Evolutionary conservation across 495 filamentous ascomycete genomes (phyloP), one percentile per base, ranked within the genome.

Genomic region (Friedmanniomyces endolithicus): DNA sequence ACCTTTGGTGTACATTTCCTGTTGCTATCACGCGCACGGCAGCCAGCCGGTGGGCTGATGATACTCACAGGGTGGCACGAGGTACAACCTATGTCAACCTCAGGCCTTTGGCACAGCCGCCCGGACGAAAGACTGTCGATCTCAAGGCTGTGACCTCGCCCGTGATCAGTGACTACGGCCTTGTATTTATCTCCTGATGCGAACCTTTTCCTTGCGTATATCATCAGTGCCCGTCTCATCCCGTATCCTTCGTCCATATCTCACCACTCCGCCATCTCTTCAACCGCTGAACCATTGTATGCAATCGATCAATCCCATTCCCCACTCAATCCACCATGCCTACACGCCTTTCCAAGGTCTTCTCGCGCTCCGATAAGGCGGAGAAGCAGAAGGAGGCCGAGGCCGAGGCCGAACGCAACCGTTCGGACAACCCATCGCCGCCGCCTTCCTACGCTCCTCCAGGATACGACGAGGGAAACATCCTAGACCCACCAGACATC

Each of bases 381-480:
- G 44, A 79, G 66, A 86, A 85, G 69, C 87, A 89, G 74, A 90
- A 88, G 74, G 82, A 75, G 67, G 71, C 74, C 50, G 86, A 84
- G 70, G 68, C 72, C 29, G 78, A 78, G 60, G 71, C 72, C n/a
- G 49, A 53, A 29, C 27, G 29, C 41, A 52, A 47, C 27, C n/a
- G 25, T 22, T 52, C 56, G 6, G 6, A 29, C 53, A 22, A 31
- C 35, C 6, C 12, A 19, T 39, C 44, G 14, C 40, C 56, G 7
- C 56, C 56, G 9, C 56, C 56, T 8, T 37, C 23, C 7, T 58
- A 58, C 33, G 39, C 39, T 1, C 40, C 49, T 16, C 56, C 48
- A 11, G 56, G 48, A 2, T 52, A 55, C 37, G 44, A 59, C 25
- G 39, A 23, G 17, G 57, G 53, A 11, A 44, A 59, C 27, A 43